Base-by-base conservation (phyloP, 2,329 filamentous ascomycete genomes). In the Trichophyton schoenleinii region DNA sequence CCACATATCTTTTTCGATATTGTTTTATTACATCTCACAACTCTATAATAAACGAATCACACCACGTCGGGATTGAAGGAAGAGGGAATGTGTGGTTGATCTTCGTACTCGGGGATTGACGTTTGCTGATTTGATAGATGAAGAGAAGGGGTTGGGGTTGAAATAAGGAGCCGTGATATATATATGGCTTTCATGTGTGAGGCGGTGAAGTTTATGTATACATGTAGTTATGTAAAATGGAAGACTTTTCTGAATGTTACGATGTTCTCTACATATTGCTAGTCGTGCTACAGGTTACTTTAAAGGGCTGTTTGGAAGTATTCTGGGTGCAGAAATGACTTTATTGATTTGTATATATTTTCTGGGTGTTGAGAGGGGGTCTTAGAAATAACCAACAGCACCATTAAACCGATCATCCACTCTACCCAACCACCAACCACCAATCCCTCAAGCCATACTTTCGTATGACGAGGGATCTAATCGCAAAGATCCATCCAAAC, bases 1-100 rank as follows among this genome's bases (percentile, higher is more conserved):
- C 31, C n/a, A 55, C 34, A 15, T 13, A 38, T 38, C 34, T 38
- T 55, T 55, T 55, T 36, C 52, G 28, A 36, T 55, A 55, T 28
- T 55, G 52, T 55, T 31, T 55, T 55, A 55, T 55, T 55, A 55
- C 34, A 55, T 36, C n/a, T 55, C 52, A n/a, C 22, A 55, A 34
- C 28, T 55, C 52, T 55, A 55, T 55, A 55, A 55, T 55, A 38
- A 55, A 55, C 52, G 52, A 20, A 28, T 34, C 28, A 55, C 28
- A 36, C n/a, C 15, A 36, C 28, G 13, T 6, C 22, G 13, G 49
- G 22, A n/a, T n/a, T n/a, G 52, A 28, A 55, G 13, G 28, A n/a
- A 3, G 31, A 28, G 20, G 6, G 3, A 9, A 34, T 53, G 49
- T 34, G 49, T 31, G 49, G 28, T 6, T 13, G 49, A 13, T 34